Evolutionary conservation across 140 eudicot species (phyloP).

Genomic region (Cichorium intybus): DNA sequence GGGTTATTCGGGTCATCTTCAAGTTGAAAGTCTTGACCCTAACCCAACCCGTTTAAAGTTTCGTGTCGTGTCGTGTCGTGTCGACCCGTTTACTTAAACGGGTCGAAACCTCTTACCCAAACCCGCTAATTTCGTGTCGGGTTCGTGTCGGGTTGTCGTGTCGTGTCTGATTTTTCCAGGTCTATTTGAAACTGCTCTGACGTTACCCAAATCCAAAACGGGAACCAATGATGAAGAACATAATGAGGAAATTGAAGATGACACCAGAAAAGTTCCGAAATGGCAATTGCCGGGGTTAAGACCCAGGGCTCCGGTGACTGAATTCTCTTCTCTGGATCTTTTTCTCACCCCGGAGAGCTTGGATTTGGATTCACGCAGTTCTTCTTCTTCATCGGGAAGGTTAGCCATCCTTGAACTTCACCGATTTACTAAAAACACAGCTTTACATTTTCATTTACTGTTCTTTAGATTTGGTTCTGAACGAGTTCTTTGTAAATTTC

Average conservation of each 20-base stretch:
- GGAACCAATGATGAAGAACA: conserved; percentile 31
- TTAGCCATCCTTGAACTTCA: conserved; percentile 24
- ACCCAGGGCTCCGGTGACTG: conserved; percentile 49
- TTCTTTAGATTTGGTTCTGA: conserved; percentile 4
- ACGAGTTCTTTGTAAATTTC: conserved; percentile 7
- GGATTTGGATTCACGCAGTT: conserved; percentile 54
- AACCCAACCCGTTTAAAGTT: too few relatives aligned
- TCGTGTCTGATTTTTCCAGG: too few relatives aligned
- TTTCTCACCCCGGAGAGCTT: conserved; percentile 73
- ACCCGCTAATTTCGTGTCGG: too few relatives aligned
- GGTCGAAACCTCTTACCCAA: too few relatives aligned
- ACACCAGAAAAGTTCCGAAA: conserved; percentile 26
- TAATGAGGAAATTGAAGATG: conserved; percentile 27
- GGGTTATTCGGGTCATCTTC: too few relatives aligned
- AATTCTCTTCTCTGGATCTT: conserved; percentile 55
- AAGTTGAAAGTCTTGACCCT: too few relatives aligned
- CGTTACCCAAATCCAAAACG: conserved; percentile 39
- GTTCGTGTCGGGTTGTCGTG: too few relatives aligned
- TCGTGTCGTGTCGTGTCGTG: too few relatives aligned
- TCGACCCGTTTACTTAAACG: too few relatives aligned
- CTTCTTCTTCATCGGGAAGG: conserved; percentile 66
- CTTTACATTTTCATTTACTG: background rate
- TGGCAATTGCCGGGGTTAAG: conserved; percentile 73
- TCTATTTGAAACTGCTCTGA: conserved; percentile 70
- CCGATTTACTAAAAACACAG: background rate